Percentiles rank a stretch among this genome's conserved stretches.
phyloP scores from a whole-genome alignment of 768 basidiomycete species.

The Lentinula detonsa region DNA sequence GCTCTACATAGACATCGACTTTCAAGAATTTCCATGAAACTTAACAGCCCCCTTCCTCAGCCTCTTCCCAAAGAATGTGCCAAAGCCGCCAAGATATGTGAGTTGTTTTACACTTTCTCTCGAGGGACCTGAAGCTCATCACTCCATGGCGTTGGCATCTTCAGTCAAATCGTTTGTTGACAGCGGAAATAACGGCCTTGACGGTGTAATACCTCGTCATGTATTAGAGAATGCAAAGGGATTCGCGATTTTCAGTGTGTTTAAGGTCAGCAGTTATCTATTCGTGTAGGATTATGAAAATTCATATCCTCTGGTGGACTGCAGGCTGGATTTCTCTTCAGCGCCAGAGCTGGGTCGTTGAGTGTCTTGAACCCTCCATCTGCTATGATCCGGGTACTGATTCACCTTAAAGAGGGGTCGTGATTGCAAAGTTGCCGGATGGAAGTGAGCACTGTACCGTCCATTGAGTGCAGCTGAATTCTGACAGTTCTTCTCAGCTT shows the following conservation, averaged over 20 bases:
- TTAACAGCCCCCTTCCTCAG: conserved; percentile 45
- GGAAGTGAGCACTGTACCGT: conserved; percentile 53
- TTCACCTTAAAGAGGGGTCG: conserved; percentile 79
- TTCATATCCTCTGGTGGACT: conserved; percentile 30
- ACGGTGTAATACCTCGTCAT: conserved; percentile 48
- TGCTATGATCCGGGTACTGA: conserved; percentile 39
- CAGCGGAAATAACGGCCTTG: conserved; percentile 73
- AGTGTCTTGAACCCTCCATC: conserved; percentile 44
- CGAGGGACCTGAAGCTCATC: background rate
- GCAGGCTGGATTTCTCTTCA: conserved; percentile 56
- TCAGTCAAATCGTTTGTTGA: conserved; percentile 84
- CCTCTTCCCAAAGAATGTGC: conserved; percentile 75
- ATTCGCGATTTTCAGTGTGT: conserved; percentile 88
- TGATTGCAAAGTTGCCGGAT: conserved; percentile 77
- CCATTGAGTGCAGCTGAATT: conserved; percentile 1
- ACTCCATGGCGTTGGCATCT: background rate
- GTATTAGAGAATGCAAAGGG: conserved; percentile 52
- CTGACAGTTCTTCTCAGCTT: conserved; percentile 39
- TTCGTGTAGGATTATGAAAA: conserved; percentile 25
- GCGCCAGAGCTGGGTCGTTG: conserved; percentile 71
- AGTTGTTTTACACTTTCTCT: conserved; percentile 18
- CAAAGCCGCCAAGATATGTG: conserved; percentile 87
- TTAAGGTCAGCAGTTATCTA: conserved; percentile 39
- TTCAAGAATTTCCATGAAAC: conserved; percentile 28
- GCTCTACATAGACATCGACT: background rate